Conservation (phyloP, 163 green algal genomes). For the Scenedesmus sp. region DNA sequence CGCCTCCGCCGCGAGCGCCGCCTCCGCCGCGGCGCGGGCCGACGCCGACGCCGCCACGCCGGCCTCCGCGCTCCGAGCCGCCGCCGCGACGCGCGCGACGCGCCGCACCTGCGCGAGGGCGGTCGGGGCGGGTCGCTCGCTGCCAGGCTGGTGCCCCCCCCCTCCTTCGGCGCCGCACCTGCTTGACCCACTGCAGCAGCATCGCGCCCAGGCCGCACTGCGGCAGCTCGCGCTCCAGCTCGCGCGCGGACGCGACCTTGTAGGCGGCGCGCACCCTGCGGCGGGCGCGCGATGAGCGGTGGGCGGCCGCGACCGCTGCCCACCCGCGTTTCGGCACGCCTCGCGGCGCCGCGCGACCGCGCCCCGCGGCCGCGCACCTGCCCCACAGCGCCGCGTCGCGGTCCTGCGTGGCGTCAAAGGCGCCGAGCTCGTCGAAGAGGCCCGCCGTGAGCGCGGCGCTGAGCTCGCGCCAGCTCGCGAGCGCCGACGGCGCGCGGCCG, state of each 20-base stretch:
- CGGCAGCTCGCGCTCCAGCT: conserved; percentile 62
- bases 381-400: conserved; percentile 21
- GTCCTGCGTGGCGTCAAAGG: conserved; percentile 55
- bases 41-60: too few species aligned
- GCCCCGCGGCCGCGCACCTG: conserved; percentile 12
- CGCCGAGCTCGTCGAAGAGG: conserved; percentile 56
- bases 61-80: too few species aligned
- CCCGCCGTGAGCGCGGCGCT: conserved; percentile 42
- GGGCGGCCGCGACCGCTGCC: too few species aligned
- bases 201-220: conserved; percentile 53
- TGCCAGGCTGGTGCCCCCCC: not conserved
- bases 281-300: too few species aligned
- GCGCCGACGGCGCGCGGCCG: conserved; percentile 45
- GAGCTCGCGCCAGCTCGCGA: conserved; percentile 60
- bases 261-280: conserved; percentile 45
- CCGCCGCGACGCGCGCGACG: conserved; percentile 41
- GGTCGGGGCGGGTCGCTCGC: too few species aligned
- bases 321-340: too few species aligned
- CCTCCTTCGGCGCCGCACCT: conserved; percentile 52
- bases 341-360: too few species aligned
- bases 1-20: conserved; percentile 29
- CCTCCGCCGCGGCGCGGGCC: too few species aligned
- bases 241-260: conserved; percentile 47
- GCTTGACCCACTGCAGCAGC: conserved; percentile 61
- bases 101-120: conserved; percentile 22